Conservation (phyloP, 768 basidiomycete species). For the Tephrocybe sp. region DNA sequence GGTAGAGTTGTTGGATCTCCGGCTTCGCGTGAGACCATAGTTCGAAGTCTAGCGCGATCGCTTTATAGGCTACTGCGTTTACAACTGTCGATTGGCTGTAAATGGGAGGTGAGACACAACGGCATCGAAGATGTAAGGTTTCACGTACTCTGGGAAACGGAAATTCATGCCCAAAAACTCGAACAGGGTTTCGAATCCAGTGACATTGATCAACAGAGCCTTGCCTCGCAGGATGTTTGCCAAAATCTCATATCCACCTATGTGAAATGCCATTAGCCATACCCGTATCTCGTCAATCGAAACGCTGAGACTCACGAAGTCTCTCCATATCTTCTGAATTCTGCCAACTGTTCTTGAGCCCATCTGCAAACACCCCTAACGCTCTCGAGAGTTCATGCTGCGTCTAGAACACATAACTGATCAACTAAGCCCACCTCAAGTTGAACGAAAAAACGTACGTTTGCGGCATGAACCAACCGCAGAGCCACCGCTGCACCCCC, state of each 20-base stretch:
- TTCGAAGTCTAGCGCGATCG: conserved; percentile 85
- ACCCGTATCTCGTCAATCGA: not conserved
- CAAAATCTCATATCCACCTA: conserved; percentile 88
- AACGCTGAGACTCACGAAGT: conserved; percentile 53
- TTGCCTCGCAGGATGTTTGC: conserved; percentile 72
- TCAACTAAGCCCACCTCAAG: not conserved
- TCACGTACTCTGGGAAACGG: conserved; percentile 69
- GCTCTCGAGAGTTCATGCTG: conserved; percentile 75
- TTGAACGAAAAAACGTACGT: conserved; percentile 39
- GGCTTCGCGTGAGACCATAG: conserved; percentile 74
- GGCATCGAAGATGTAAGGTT: not conserved
- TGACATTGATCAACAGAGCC: conserved; percentile 71
- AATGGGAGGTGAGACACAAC: not conserved
- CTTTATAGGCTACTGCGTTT: conserved; percentile 77
- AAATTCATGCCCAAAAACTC: conserved; percentile 86
- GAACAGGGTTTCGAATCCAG: conserved; percentile 79
- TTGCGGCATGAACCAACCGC: conserved; percentile 72
- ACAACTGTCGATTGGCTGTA: conserved; percentile 75
- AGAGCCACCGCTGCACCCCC: conserved; percentile 78
- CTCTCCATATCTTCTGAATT: conserved; percentile 95
- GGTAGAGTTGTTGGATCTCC: conserved; percentile 75
- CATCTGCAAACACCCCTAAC: conserved; percentile 70
- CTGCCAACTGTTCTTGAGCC: conserved; percentile 83
- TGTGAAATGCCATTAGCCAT: not conserved
- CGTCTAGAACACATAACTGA: conserved; percentile 40